A percentile compares a stretch with the other conserved stretches of the same genome.
These are phyloP conservation scores for Porcisia deanei DNA, from an alignment of 208 protist species.

Conservation along the genomic window DNA sequence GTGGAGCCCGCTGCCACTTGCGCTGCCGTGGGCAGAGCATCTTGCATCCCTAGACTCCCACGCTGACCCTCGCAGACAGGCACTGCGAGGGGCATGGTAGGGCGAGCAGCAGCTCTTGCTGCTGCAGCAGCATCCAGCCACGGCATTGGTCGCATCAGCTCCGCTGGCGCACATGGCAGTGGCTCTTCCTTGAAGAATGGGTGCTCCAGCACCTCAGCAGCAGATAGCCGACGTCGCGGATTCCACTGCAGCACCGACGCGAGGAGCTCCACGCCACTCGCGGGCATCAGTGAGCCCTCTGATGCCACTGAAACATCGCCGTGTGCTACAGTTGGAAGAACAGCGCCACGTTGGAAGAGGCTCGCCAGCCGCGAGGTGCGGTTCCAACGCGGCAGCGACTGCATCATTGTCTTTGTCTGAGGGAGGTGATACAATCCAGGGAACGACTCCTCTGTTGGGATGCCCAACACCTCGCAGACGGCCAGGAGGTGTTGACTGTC, in stretches of 20 bases:
- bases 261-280: constrained; percentile 76
- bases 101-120: not conserved
- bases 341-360: constrained; percentile 41
- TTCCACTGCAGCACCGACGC: constrained; percentile 75
- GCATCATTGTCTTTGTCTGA: constrained; percentile 49
- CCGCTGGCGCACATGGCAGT: constrained; percentile 59
- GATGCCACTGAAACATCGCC: constrained; percentile 17
- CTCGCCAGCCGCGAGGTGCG: constrained; percentile 45
- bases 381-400: constrained; percentile 57
- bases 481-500: constrained; percentile 88
- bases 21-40: not conserved
- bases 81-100: not conserved
- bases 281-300: constrained; percentile 25
- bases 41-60: not conserved
- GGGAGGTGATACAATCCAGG: constrained; percentile 75
- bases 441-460: constrained; percentile 90
- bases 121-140: constrained; percentile 18
- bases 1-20: not conserved
- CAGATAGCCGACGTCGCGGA: constrained; percentile 71
- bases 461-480: constrained; percentile 93
- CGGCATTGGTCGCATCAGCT: constrained; percentile 72
- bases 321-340: constrained; percentile 19
- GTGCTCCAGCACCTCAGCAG: constrained; percentile 72
- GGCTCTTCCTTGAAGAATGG: constrained; percentile 80
- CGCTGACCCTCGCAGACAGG: not conserved